Conservation (phyloP, 2,329 filamentous ascomycete genomes). For the Diaporthe velutina region DNA sequence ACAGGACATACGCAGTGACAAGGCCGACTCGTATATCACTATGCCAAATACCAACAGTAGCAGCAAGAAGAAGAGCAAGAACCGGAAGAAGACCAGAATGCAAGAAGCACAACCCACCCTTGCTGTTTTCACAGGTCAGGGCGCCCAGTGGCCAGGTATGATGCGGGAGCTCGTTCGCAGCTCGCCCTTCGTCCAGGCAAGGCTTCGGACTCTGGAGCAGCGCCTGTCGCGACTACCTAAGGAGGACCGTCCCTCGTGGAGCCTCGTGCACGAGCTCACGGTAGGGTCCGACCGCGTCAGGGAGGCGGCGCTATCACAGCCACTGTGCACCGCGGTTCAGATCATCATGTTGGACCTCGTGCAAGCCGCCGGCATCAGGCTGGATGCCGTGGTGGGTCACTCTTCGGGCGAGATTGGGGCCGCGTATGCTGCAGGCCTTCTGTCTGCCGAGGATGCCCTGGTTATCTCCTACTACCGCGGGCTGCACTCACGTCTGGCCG, state of each 20-base stretch:
- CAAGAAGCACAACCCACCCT: too few relatives aligned
- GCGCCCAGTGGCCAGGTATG: constrained; percentile 51
- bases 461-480: constrained; percentile 43
- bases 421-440: constrained; percentile 9
- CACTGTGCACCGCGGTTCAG: constrained; percentile 55
- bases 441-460: constrained; percentile 42
- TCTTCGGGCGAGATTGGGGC: constrained; percentile 42
- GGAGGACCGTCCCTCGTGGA: not conserved
- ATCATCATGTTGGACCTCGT: constrained; percentile 50
- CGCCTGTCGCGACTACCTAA: too few relatives aligned
- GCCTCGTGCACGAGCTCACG: not conserved
- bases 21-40: constrained; percentile 45
- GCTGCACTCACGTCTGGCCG: not conserved
- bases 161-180: constrained; percentile 32
- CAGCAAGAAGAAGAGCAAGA: too few relatives aligned
- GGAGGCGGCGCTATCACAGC: constrained; percentile 20
- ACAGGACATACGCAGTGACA: too few relatives aligned
- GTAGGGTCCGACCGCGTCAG: not conserved
- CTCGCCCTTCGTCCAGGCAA: constrained; percentile 28
- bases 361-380: constrained; percentile 40
- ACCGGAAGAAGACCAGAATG: too few relatives aligned
- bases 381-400: constrained; percentile 46
- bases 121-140: constrained; percentile 51
- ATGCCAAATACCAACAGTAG: too few relatives aligned
- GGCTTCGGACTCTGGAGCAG: too few relatives aligned